phyloP scores from a whole-genome alignment of 2,329 filamentous ascomycete genomes.

The Monilinia fructicola region DNA sequence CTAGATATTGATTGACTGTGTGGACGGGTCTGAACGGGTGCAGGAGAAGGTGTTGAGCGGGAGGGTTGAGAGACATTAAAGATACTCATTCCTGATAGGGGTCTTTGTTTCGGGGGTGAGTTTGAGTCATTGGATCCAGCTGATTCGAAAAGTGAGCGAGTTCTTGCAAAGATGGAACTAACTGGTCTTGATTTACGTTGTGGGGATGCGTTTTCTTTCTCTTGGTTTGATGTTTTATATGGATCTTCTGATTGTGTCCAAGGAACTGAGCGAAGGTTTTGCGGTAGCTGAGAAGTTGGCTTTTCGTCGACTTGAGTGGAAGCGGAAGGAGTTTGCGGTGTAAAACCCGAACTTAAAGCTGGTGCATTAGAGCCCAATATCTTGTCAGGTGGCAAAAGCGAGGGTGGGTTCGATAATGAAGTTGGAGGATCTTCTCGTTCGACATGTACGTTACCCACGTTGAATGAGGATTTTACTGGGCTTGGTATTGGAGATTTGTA shows the following conservation, averaged over 20 bases:
- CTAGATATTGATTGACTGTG: conserved; percentile 9
- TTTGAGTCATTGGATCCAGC: conserved; percentile 16
- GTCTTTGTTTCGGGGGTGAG: conserved; percentile 20
- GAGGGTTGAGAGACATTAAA: not conserved
- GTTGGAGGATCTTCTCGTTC: conserved; percentile 16
- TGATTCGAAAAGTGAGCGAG: conserved; percentile 36
- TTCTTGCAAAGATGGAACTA: conserved; percentile 34
- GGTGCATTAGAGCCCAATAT: conserved; percentile 14
- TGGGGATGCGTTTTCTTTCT: conserved; percentile 1
- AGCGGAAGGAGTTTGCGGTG: not conserved
- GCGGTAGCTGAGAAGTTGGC: not conserved
- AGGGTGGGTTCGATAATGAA: not conserved
- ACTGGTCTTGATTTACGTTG: conserved; percentile 21
- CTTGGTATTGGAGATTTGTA: conserved; percentile 25
- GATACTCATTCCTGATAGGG: conserved; percentile 6
- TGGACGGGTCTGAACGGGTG: conserved; percentile 6
- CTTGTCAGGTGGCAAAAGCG: not conserved
- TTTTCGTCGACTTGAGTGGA: not conserved
- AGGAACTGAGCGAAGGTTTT: conserved; percentile 12
- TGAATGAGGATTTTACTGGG: conserved; percentile 9
- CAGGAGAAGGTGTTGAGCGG: conserved; percentile 1
- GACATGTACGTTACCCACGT: conserved; percentile 15
- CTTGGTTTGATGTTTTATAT: not conserved
- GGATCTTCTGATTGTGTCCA: conserved; percentile 4
- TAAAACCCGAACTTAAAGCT: not conserved